Percentiles rank a stretch among this genome's conserved stretches.
phyloP scores from a whole-genome alignment of 2,329 filamentous ascomycete species.

The Tympanopsis confertula region DNA sequence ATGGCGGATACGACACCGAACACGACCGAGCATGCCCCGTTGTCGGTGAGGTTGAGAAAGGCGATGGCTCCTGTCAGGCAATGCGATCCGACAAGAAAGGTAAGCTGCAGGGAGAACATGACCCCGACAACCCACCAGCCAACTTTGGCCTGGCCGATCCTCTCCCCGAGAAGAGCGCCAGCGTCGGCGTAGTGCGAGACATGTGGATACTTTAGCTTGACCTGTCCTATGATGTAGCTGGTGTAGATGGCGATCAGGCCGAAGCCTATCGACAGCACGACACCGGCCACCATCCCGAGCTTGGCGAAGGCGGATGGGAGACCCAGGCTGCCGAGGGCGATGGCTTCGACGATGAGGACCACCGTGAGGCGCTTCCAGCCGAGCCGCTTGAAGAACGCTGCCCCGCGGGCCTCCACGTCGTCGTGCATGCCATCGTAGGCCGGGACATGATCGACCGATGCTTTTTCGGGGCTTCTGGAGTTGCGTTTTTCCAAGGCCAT shows the following conservation, averaged over 20 bases:
- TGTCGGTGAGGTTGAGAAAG: conserved; percentile 41
- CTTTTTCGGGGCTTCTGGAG: too few species aligned
- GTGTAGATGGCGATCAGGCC: conserved; percentile 41
- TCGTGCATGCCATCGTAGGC: too few species aligned
- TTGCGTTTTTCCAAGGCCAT: too few species aligned
- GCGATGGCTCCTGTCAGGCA: conserved; percentile 48
- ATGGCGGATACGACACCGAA: conserved; percentile 38
- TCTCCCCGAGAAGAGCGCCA: conserved; percentile 22
- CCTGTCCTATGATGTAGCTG: conserved; percentile 42
- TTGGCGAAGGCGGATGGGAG: conserved; percentile 11
- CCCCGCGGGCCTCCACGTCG: conserved; percentile 4
- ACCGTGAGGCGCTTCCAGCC: conserved; percentile 37
- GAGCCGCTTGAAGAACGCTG: conserved; percentile 9
- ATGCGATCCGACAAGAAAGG: conserved; percentile 53
- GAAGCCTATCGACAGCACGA: conserved; percentile 37
- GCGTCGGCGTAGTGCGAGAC: conserved; percentile 33
- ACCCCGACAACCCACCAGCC: conserved; percentile 38
- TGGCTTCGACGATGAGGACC: conserved; percentile 35
- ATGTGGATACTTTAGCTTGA: conserved; percentile 36
- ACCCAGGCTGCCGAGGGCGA: conserved; percentile 23
- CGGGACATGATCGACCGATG: too few species aligned
- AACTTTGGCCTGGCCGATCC: conserved; percentile 36
- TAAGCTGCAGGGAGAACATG: conserved; percentile 37
- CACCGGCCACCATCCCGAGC: conserved; percentile 12
- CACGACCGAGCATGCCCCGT: conserved; percentile 41